phyloP scores from a whole-genome alignment of 371 early-diverging fungal species.

The Batkoa obscura region DNA sequence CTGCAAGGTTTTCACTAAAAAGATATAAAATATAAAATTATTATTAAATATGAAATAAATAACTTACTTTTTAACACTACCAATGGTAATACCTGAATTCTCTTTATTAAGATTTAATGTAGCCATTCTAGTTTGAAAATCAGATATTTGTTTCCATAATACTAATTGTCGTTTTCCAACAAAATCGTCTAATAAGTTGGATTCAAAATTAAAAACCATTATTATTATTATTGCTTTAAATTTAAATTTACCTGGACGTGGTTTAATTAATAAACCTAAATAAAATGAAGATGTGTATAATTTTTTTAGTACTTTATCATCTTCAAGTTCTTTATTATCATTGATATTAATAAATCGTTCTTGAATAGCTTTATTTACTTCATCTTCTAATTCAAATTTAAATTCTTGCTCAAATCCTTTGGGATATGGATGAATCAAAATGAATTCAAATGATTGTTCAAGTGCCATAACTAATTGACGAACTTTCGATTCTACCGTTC shows the following conservation, averaged over 20 bases:
- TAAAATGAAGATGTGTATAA: constrained; percentile 71
- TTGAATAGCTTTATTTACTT: constrained; percentile 35
- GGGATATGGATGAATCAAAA: constrained; percentile 77
- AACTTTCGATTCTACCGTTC: constrained; percentile 85
- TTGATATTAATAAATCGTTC: constrained; percentile 21
- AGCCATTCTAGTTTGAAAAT: not conserved
- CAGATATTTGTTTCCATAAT: not conserved
- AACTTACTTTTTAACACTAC: too few relatives aligned
- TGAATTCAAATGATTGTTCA: constrained; percentile 61
- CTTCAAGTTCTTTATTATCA: constrained; percentile 13
- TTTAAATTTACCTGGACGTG: constrained; percentile 18
- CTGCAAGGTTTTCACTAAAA: too few relatives aligned
- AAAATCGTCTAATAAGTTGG: not conserved
- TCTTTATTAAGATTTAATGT: too few relatives aligned
- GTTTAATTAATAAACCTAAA: constrained; percentile 53
- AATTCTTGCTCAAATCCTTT: constrained; percentile 61
- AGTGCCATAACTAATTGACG: constrained; percentile 79
- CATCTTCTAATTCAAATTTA: constrained; percentile 36
- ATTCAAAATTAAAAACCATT: too few relatives aligned
- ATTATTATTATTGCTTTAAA: too few relatives aligned
- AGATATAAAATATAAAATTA: too few relatives aligned
- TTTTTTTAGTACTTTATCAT: constrained; percentile 10
- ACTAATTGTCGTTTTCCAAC: not conserved
- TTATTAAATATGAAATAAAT: too few relatives aligned
- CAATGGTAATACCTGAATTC: too few relatives aligned